phyloP scores from a whole-genome alignment of 306 rosid genomes.

The Begonia masoniana region DNA sequence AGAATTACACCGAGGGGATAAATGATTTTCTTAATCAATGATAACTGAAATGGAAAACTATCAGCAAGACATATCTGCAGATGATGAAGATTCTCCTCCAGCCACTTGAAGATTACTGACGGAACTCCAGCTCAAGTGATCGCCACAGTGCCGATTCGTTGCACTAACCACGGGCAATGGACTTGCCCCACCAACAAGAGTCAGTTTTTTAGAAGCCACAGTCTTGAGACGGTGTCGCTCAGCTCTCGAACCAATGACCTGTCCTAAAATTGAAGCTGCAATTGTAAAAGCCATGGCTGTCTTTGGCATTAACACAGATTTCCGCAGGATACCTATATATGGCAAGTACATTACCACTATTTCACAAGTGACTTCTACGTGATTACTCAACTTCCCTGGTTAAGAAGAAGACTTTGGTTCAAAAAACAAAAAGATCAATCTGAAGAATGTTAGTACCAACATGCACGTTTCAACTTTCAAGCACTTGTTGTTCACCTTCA shows the following conservation, averaged over 20 bases:
- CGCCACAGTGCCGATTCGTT: slow-evolving; percentile 42
- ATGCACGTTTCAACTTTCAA: too few relatives aligned
- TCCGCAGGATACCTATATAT: slow-evolving; percentile 84
- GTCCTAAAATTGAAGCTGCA: slow-evolving; percentile 87
- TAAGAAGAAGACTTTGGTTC: too few relatives aligned
- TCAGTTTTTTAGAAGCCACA: slow-evolving; percentile 24
- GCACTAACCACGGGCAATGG: slow-evolving; percentile 24
- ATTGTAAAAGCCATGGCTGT: slow-evolving; percentile 96
- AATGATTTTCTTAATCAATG: slow-evolving; percentile 1
- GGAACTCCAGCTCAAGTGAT: slow-evolving; percentile 46
- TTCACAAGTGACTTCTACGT: too few relatives aligned
- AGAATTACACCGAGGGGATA: slow-evolving; percentile 10
- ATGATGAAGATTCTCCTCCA: slow-evolving; percentile 37
- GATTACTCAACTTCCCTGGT: too few relatives aligned
- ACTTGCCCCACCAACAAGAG: slow-evolving; percentile 17
- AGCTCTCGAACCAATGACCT: slow-evolving; percentile 89
- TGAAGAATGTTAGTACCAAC: too few relatives aligned
- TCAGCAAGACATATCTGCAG: slow-evolving; percentile 28
- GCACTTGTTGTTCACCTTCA: too few relatives aligned
- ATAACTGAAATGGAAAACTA: slow-evolving; percentile 8
- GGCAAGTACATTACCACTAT: too few relatives aligned
- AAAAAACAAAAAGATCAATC: too few relatives aligned
- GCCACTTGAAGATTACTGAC: slow-evolving; percentile 44
- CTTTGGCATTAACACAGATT: slow-evolving; percentile 87
- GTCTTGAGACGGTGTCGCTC: slow-evolving; percentile 65